Base-by-base conservation (phyloP, 2,329 filamentous ascomycete genomes). In the Lachnellula hyalina region DNA sequence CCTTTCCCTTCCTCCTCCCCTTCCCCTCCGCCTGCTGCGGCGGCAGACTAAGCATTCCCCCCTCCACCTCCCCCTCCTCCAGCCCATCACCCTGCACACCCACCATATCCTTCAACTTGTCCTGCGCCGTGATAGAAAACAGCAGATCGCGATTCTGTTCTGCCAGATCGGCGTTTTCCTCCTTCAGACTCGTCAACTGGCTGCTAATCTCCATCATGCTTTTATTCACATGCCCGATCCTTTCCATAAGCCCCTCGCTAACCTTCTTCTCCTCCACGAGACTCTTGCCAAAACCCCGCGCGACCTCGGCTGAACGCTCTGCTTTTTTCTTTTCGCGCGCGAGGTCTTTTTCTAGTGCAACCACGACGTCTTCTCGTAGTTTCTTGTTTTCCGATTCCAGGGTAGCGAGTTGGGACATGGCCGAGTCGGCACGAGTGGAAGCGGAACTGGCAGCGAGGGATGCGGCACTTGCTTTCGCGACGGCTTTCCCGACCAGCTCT, bases 221-320 rank as follows among this genome's bases (percentile, higher is more conserved):
- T 42, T 76, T 75, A 57, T 86, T 83, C 44, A 96, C 72, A 61
- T 89, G 85, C 60, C 85, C 82, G 60, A 97, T 92, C n/a, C 89
- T 79, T 69, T 86, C 79, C 80, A 96, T 81, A 58, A 99, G 75
- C 2, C 87, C 88, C 61, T 90, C 85, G 51, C 85, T 89, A 51
- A 97, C 84, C 15, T 84, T 81, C 72, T 96, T 94, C 73, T 97
- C 93, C 70, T 96, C 93, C 56, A 88, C 85, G 54, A 90, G 83
- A 60, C 89, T 83, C 66, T 86, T 86, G 52, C 87, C 81, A 58
- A 97, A 75, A 44, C 78, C 86, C 17, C 90, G 80, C 0, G 92
- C 89, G 64, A 96, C 78, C 41, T 85, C 81, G 51, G 89, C 83
- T 40, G 89, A 86, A 67, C 89, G 90, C 51, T 80, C 77, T 0